Evolutionary conservation across 495 filamentous ascomycete genomes (phyloP).

Genomic region (Annulohypoxylon maeteangense): DNA sequence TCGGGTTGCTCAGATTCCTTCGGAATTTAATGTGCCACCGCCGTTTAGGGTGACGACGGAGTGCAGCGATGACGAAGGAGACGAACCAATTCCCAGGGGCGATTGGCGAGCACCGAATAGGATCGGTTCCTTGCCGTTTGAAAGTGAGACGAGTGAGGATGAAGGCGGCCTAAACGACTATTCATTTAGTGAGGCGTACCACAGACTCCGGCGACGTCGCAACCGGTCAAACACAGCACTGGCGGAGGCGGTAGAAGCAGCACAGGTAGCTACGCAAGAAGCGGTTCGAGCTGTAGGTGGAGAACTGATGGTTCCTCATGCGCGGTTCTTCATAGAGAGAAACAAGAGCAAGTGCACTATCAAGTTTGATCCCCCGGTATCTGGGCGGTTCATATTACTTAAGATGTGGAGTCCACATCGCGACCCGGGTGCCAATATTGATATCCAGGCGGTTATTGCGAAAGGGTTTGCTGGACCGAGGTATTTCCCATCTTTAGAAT

Average conservation of each 20-base stretch:
- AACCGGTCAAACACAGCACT: slow-evolving; percentile 56
- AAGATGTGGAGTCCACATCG: slow-evolving; percentile 84
- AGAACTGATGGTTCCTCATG: slow-evolving; percentile 73
- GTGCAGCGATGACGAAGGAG: slow-evolving; percentile 64
- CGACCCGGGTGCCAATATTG: slow-evolving; percentile 71
- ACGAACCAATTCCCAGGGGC: slow-evolving; percentile 42
- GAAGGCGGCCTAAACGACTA: slow-evolving; percentile 44
- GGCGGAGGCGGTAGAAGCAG: slow-evolving; percentile 62
- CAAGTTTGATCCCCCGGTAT: slow-evolving; percentile 88
- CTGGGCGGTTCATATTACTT: slow-evolving; percentile 80
- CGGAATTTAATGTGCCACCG: slow-evolving; percentile 58
- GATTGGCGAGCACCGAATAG: slow-evolving; percentile 53
- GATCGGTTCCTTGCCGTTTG: slow-evolving; percentile 63
- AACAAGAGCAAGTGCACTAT: slow-evolving; percentile 86
- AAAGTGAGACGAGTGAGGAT: slow-evolving; percentile 60
- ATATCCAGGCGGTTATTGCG: slow-evolving; percentile 83
- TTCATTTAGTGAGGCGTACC: slow-evolving; percentile 35
- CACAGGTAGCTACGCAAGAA: slow-evolving; percentile 64
- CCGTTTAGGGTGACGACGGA: slow-evolving; percentile 62
- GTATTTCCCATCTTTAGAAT: slow-evolving; percentile 71
- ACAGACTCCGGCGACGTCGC: slow-evolving; percentile 34
- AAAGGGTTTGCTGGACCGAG: slow-evolving; percentile 85
- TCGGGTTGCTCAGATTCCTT: slow-evolving; percentile 61
- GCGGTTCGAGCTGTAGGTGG: slow-evolving; percentile 64
- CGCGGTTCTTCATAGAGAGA: slow-evolving; percentile 80